Evolutionary conservation across 495 filamentous ascomycete genomes (phyloP).

Genomic region (Xylaria flabelliformis): DNA sequence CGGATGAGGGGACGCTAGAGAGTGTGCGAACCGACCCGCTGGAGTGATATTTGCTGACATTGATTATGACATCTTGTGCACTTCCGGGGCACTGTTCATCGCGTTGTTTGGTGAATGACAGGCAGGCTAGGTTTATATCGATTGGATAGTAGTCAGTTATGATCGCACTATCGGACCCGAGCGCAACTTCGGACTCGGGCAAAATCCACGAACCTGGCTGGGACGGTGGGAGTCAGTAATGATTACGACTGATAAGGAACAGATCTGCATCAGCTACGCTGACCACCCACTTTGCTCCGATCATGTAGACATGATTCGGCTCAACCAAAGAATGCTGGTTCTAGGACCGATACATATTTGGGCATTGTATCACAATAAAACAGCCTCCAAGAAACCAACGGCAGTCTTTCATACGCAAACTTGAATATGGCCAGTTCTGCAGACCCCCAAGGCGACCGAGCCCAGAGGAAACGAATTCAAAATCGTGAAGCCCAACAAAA

Average conservation of each 20-base stretch:
- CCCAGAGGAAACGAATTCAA: slow-evolving; percentile 4
- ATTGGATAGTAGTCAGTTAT: background rate
- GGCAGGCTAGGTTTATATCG: background rate
- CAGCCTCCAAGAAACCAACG: background rate
- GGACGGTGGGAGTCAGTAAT: no score
- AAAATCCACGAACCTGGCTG: background rate
- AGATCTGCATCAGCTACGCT: slow-evolving; percentile 1
- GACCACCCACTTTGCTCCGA: slow-evolving; percentile 9
- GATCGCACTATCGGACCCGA: background rate
- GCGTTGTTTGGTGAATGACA: background rate
- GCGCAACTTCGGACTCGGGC: background rate
- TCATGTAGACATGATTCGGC: background rate
- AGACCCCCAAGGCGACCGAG: background rate
- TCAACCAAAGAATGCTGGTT: background rate
- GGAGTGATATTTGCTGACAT: background rate
- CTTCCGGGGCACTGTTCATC: background rate
- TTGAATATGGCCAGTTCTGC: background rate
- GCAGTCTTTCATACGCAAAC: background rate
- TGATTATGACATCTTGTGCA: background rate
- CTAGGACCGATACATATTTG: background rate
- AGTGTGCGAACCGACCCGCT: background rate
- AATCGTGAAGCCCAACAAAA: slow-evolving; percentile 17
- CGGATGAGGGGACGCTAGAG: background rate
- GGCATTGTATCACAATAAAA: background rate
- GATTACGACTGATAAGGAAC: background rate